Percentiles rank a stretch among this genome's conserved stretches.
Evolutionary conservation across 805 yeast genomes (phyloP).

Genomic region (Candida maesae): DNA sequence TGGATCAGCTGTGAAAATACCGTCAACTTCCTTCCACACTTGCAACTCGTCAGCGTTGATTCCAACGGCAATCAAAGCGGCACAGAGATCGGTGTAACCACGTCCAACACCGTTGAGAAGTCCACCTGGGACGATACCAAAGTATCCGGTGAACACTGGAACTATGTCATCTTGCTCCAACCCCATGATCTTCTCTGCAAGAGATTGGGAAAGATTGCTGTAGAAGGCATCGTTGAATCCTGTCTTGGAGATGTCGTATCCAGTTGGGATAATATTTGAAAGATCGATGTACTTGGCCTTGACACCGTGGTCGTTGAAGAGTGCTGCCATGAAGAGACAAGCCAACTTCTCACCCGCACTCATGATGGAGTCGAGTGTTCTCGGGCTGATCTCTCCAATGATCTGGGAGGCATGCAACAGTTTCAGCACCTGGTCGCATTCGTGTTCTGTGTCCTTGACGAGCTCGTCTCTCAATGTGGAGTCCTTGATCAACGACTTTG

Average conservation of each 20-base stretch:
- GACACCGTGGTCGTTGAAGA: constrained; percentile 80
- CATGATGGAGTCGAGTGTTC: constrained; percentile 87
- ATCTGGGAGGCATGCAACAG: constrained; percentile 83
- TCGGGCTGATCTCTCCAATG: constrained; percentile 85
- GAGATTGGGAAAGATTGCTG: constrained; percentile 45
- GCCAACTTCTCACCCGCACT: constrained; percentile 91
- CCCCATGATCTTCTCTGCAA: constrained; percentile 46
- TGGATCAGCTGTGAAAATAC: constrained; percentile 98
- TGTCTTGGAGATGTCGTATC: constrained; percentile 44
- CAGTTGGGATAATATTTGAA: constrained; percentile 64
- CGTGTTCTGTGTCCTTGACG: constrained; percentile 54
- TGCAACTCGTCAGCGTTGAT: constrained; percentile 89
- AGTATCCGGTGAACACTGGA: constrained; percentile 95
- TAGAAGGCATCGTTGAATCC: constrained; percentile 71
- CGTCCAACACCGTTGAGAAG: constrained; percentile 89
- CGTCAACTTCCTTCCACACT: constrained; percentile 99
- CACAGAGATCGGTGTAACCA: constrained; percentile 97
- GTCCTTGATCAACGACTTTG: constrained; percentile 47
- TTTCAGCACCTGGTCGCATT: constrained; percentile 64
- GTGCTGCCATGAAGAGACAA: constrained; percentile 82
- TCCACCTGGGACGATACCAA: constrained; percentile 96
- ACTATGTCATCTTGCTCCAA: constrained; percentile 43
- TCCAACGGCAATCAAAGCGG: constrained; percentile 95
- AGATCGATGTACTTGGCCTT: constrained; percentile 77
- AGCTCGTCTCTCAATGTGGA: constrained; percentile 47